A percentile compares a stretch with the other conserved stretches of the same genome.
Conservation (phyloP, 2,329 filamentous ascomycete species). For the Aspergillus proliferans region DNA sequence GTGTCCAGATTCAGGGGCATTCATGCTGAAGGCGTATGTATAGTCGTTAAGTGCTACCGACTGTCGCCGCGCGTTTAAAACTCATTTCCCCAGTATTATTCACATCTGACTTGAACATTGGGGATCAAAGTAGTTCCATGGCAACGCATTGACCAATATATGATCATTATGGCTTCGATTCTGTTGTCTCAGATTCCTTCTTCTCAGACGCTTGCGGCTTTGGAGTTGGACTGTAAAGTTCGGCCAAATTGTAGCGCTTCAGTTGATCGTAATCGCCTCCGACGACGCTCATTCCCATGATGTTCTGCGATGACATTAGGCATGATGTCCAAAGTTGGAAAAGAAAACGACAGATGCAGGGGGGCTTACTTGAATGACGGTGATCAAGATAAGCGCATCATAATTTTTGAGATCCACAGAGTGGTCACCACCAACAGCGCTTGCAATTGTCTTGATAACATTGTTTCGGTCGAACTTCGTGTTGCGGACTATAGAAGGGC, state of each 20-base stretch:
- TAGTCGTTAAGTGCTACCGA: no score
- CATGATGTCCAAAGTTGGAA: not conserved
- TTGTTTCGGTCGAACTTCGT: constrained; percentile 50
- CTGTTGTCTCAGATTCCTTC: not conserved
- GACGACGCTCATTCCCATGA: constrained; percentile 60
- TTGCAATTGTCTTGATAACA: constrained; percentile 56
- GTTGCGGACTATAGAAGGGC: constrained; percentile 56
- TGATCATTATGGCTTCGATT: not conserved
- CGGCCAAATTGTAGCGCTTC: constrained; percentile 58
- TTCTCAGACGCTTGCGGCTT: constrained; percentile 14
- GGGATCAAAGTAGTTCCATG: not conserved
- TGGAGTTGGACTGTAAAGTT: constrained; percentile 50
- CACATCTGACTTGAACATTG: not conserved
- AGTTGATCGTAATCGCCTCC: constrained; percentile 54
- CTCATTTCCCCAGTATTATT: not conserved
- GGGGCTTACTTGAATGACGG: constrained; percentile 51
- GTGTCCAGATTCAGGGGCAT: no score
- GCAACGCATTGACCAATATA: not conserved
- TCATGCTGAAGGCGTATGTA: no score
- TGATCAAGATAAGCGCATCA: constrained; percentile 56
- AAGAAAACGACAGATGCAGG: not conserved
- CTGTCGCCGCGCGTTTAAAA: no score
- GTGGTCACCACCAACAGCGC: constrained; percentile 52
- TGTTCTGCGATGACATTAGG: constrained; percentile 40
- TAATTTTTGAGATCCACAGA: constrained; percentile 56